Evolutionary conservation across 371 early-diverging fungal genomes (phyloP), one percentile per base, ranked within the genome.

Genomic region (Rhizomucor pusillus): DNA sequence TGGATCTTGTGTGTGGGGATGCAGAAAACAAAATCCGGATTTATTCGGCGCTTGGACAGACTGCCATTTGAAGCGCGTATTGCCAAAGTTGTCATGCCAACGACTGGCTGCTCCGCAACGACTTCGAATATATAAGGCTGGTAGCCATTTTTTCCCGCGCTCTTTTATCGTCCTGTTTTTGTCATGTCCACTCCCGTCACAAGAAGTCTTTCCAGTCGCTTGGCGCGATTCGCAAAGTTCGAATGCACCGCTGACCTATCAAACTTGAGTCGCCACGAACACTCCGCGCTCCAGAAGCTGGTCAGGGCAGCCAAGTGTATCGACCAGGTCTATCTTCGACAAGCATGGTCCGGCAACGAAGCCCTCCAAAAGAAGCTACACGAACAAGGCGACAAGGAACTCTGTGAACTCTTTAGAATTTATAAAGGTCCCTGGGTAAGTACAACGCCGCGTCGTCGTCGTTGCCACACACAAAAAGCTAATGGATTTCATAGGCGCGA

Each of bases 371-470:
- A 77, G 25, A 60, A 79, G 49, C 69, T 91, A 10, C 61, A 71
- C 18, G 47, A 62, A 5, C 56, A 65, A 33, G 68, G 66, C 39
- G 60, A 71, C 34, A 56, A 64, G 12, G 78, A 81, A 25, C 57
- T 66, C 36, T 64, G 73, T 9, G 55, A 61, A 3, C 67, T 87
- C 25, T 87, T 91, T 63, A 80, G 84, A 43, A 71, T 89, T 64
- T 80, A 85, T 67, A 84, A 82, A 45, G 90, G 89, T 0, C 90
- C 89, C 36, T 91, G 90, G 90, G 89, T 77, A 54, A 46, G 36
- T 5, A 40, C 14, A 39, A 14, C 12, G 7, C 12, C 16, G 22
- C 14, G n/a, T n/a, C n/a, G n/a, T n/a, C n/a, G n/a, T n/a, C n/a
- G n/a, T n/a, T n/a, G n/a, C n/a, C 44, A 18, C 44, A 18, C 44